Base-by-base conservation (phyloP, 2,329 filamentous ascomycete species). In the Stachybotrys elegans region DNA sequence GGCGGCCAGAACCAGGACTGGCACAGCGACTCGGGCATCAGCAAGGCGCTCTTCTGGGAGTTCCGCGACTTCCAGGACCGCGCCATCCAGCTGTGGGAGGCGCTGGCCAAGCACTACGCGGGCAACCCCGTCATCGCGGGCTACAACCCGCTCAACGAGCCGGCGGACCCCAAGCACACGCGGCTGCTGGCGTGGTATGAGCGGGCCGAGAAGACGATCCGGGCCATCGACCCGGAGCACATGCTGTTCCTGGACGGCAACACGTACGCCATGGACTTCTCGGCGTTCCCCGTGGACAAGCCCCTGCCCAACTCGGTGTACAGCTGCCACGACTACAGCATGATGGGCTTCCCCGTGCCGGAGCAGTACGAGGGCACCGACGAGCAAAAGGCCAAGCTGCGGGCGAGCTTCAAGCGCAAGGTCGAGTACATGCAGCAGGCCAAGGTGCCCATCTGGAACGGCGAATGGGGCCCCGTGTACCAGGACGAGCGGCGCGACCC, bases 381-480 rank as follows among this genome's bases (percentile, higher is more conserved):
- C 0, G 67, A 70, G 4, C 73, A 79, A 43, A 67, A 71, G 23
- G 47, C 50, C 0, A 66, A 64, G 27, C 58, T 78, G 1, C 60
- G 63, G 6, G 22, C 47, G 4, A 62, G 61, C 37, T 72, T 70
- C 49, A 51, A 65, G 32, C 61, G 69, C 16, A 74, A 74, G 50
- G 63, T 65, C 1, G 54, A 67, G 44, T 74, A 67, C 49, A 71
- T 72, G 68, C 55, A 61, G 14, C 43, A 60, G 16, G 59, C 63
- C 19, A 60, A 64, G 6, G 63, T 70, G 0, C 64, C 68, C 4
- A 67, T 70, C 43, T 75, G 71, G 71, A 75, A 75, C 45, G 61
- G 71, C 21, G 75, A 79, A 50, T 79, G 74, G 43, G 75, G 72
- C 0, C 72, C 72, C 0, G 70, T 76, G 1, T 76, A 76, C 49